Base-by-base conservation (phyloP, 75 land plant genomes). In the Isoetes taiwanensis region DNA sequence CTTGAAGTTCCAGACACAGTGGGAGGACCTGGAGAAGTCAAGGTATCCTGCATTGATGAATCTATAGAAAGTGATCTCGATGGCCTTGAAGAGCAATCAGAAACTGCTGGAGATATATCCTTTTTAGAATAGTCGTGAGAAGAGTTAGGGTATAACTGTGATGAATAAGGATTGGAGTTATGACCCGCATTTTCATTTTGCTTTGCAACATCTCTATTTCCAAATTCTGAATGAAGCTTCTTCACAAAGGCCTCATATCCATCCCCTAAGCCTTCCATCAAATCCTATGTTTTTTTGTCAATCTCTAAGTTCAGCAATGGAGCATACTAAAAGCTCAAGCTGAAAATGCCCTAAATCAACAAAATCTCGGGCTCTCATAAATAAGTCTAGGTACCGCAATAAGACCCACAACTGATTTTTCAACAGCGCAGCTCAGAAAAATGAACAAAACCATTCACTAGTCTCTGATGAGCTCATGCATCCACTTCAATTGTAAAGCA, bases 21-120 rank as follows among this genome's bases (percentile, higher is more conserved):
- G 25, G n/a, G n/a, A n/a, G n/a, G n/a, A n/a, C n/a, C n/a, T 6
- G 67, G 67, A 5, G 67, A 64, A 0, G 67, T 64, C 59, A 64
- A 20, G 28, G 59, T 56, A 46, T 81, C 84, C 10, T 84, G 87
- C 85, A 81, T 78, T 12, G 73, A 66, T 1, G 73, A 70, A 70
- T 78, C 82, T 2, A 43, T 39, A 0, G 70, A 62, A 1, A 76
- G 41, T 5, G 63, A 59, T 37, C 70, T 72, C 9, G 4, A n/a
- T n/a, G 64, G 43, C 19, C 65, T 28, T 59, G 63, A 48, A 14
- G 74, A 72, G 3, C 65, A 70, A 31, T 72, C 74, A 2, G 74
- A 71, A 14, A 69, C 21, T 0, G 74, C 48, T n/a, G 74, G 74
- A 1, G 66, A 70, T 20, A 46, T 38, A 40, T 72, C 73, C 42